Evolutionary conservation across 768 basidiomycete species (phyloP).

Genomic region (Mycena rosella): DNA sequence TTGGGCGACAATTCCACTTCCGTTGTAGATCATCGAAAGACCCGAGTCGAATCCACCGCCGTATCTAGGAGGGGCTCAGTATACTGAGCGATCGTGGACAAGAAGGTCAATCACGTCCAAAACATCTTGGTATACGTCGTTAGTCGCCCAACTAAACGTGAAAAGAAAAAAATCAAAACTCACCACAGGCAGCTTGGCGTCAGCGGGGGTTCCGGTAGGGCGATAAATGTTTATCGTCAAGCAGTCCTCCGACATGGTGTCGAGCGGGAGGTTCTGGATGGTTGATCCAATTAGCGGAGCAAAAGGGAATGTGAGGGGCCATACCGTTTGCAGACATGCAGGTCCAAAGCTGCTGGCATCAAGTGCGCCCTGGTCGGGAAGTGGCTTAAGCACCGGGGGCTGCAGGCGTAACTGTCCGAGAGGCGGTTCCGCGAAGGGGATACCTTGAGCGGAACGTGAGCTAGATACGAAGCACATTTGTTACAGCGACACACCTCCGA

Average conservation of each 20-base stretch:
- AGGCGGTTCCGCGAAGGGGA: slow-evolving; percentile 71
- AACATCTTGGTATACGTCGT: slow-evolving; percentile 24
- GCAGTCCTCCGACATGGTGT: slow-evolving; percentile 67
- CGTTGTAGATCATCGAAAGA: slow-evolving; percentile 40
- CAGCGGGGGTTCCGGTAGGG: slow-evolving; percentile 51
- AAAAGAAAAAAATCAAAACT: too few species aligned
- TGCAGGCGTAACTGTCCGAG: slow-evolving; percentile 61
- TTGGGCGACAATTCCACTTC: slow-evolving; percentile 43
- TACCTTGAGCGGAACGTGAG: slow-evolving; percentile 46
- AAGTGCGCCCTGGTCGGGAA: slow-evolving; percentile 48
- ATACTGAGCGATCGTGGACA: too few species aligned
- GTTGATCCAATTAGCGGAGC: not conserved
- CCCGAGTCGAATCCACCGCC: slow-evolving; percentile 43
- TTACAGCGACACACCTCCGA: slow-evolving; percentile 53
- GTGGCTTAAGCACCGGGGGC: slow-evolving; percentile 60
- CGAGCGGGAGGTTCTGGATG: slow-evolving; percentile 48
- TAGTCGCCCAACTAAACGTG: too few species aligned
- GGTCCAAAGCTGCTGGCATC: slow-evolving; percentile 63
- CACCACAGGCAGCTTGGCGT: slow-evolving; percentile 50
- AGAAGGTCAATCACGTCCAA: slow-evolving; percentile 27
- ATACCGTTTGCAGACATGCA: slow-evolving; percentile 63
- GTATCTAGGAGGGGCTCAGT: slow-evolving; percentile 8
- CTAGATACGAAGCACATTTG: not conserved
- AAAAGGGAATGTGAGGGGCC: slow-evolving; percentile 13
- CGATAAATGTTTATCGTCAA: slow-evolving; percentile 71